A percentile compares a stretch with the other conserved stretches of the same genome.
phyloP scores from a whole-genome alignment of 768 basidiomycete genomes.

The Cystofilobasidium capitatum region DNA sequence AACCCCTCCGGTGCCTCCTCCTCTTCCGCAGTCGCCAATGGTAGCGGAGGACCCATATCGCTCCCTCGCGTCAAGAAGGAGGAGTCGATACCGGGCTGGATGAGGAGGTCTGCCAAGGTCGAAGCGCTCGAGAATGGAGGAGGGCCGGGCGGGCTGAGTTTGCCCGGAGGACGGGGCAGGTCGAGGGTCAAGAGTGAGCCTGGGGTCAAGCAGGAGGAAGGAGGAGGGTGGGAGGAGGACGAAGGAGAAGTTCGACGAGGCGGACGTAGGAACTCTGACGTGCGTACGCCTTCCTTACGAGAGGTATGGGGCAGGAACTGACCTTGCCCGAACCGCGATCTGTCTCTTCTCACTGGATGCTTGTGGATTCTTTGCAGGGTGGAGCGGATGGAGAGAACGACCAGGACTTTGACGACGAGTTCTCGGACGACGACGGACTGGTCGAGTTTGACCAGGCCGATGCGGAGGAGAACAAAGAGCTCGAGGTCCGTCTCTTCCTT shows the following conservation, averaged over 20 bases:
- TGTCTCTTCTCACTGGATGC: background rate
- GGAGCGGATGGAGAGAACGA: constrained; percentile 18
- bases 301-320: background rate
- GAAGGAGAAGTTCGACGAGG: background rate
- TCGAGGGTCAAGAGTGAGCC: background rate
- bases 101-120: background rate
- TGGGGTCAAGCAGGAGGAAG: constrained; percentile 1
- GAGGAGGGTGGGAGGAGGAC: constrained; percentile 1
- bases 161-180: background rate
- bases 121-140: background rate
- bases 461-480: constrained; percentile 25
- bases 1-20: background rate
- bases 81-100: constrained; percentile 5
- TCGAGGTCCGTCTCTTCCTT: constrained; percentile 9
- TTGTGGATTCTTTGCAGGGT: background rate
- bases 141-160: background rate
- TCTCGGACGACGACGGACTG: constrained; percentile 26
- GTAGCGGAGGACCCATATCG: background rate
- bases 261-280: background rate
- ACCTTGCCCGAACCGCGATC: background rate
- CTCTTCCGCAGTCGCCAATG: background rate
- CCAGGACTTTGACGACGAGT: constrained; percentile 25
- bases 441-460: constrained; percentile 26
- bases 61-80: constrained; percentile 3
- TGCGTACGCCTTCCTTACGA: background rate